Base-by-base conservation (phyloP, 352 stramenopile genomes). In the Globisporangium emineosum region DNA sequence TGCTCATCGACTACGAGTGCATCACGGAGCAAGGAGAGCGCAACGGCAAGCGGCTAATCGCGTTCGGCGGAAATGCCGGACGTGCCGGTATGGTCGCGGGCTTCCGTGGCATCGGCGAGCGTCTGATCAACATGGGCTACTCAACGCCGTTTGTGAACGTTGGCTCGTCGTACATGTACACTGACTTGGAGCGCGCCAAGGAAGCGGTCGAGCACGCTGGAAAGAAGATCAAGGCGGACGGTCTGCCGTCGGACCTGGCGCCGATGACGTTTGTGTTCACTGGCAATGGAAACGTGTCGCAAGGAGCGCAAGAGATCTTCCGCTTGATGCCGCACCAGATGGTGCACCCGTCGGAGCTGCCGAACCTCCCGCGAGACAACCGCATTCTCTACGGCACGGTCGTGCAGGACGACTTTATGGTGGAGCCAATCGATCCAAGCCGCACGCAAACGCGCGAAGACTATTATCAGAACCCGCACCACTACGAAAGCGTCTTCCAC, bases 1-100 rank as follows among this genome's bases (percentile, higher is more conserved):
- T 91, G 55, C 80, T 99, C 30, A 93, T 98, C 63, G 96, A 98
- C 75, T 98, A 98, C 71, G 96, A 99, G 70, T 98, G 91, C 65
- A 98, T 99, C 72, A 96, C 87, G 2, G 78, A 97, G 57, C 72
- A 85, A 30, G 86, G 89, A 43, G 77, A 92, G 52, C 71, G 73
- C 42, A 86, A 84, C 43, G 88, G 84, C 53, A 86, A 88, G 67
- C 88, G 92, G 6, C 69, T 98, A 10, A 97, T 99, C 59, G 92
- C 93, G 37, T 99, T 99, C 69, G 96, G 96, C 23, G 78, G 90
- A 55, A 98, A 97, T 71, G 96, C 96, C 6, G 96, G 96, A 25
- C 86, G 94, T 35, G 96, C 96, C 6, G 96, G 96, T 52, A 98
- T 98, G 89, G 88, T 98, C 66, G 90, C 97, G 30, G 93, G 88